Evolutionary conservation across 2,329 filamentous ascomycete species (phyloP).

Genomic region (Dryadomyces quercivorus): DNA sequence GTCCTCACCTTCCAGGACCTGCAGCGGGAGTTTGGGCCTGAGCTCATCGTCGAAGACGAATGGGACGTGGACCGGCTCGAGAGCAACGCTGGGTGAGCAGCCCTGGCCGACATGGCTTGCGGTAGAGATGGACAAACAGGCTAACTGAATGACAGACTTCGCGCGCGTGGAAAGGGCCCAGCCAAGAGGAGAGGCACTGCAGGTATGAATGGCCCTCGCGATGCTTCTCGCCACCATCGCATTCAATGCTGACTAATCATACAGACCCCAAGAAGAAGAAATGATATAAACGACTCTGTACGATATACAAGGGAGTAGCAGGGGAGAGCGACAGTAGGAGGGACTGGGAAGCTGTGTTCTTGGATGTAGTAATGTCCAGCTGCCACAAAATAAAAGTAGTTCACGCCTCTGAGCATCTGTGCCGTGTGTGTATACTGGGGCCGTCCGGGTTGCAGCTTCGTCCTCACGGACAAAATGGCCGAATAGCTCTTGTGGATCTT

Average conservation of each 20-base stretch:
- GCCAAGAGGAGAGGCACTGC: slow-evolving; percentile 55
- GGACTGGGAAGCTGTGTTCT: neutral
- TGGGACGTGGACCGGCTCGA: slow-evolving; percentile 69
- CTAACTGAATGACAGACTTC: slow-evolving; percentile 38
- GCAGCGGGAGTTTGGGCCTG: slow-evolving; percentile 53
- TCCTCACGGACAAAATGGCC: no score
- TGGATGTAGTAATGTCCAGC: no score
- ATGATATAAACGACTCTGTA: neutral
- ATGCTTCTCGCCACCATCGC: no score
- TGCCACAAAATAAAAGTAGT: no score
- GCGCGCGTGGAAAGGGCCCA: slow-evolving; percentile 70
- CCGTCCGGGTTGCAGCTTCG: no score
- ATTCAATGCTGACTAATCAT: neutral
- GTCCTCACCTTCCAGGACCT: slow-evolving; percentile 62
- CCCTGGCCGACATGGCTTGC: neutral
- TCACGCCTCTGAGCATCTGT: no score
- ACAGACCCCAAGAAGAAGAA: neutral
- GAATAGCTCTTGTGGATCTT: no score
- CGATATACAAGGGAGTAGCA: neutral
- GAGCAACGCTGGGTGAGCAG: slow-evolving; percentile 51
- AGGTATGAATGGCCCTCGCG: neutral
- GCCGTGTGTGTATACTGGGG: no score
- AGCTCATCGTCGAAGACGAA: slow-evolving; percentile 60
- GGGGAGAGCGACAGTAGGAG: neutral
- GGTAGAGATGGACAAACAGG: neutral